phyloP scores from a whole-genome alignment of 768 basidiomycete species.

The Tricholoma terreum region DNA sequence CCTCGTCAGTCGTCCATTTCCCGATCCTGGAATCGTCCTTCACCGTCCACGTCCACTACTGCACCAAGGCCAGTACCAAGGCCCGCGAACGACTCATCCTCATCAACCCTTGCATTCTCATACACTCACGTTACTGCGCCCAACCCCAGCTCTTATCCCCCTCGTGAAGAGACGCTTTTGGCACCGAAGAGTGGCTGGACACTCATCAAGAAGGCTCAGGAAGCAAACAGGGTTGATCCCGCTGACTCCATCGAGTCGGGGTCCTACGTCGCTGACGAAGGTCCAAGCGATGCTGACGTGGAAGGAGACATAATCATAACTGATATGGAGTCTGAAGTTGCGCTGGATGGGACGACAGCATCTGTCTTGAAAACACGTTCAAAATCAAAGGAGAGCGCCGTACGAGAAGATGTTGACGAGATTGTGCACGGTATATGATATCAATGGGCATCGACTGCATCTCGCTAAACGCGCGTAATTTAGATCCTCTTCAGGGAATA shows the following conservation, averaged over 20 bases:
- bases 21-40: slow-evolving; percentile 41
- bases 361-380: slow-evolving; percentile 25
- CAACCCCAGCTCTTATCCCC: slow-evolving; percentile 72
- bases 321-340: slow-evolving; percentile 62
- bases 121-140: slow-evolving; percentile 79
- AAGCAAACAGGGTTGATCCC: slow-evolving; percentile 19
- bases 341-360: slow-evolving; percentile 20
- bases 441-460: slow-evolving; percentile 9
- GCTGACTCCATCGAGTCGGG: slow-evolving; percentile 10
- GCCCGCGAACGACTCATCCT: slow-evolving; percentile 45
- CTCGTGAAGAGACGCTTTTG: slow-evolving; percentile 41
- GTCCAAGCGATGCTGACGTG: slow-evolving; percentile 55
- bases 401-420: slow-evolving; percentile 69
- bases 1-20: slow-evolving; percentile 52
- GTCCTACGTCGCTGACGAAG: slow-evolving; percentile 19
- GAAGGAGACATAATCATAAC: slow-evolving; percentile 77
- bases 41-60: slow-evolving; percentile 31
- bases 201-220: slow-evolving; percentile 51
- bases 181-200: slow-evolving; percentile 71
- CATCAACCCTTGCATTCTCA: slow-evolving; percentile 71
- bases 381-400: slow-evolving; percentile 44
- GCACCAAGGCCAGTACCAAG: slow-evolving; percentile 58
- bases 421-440: slow-evolving; percentile 66
- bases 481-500: slow-evolving; percentile 61
- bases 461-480: slow-evolving; percentile 25